These are phyloP conservation scores for Claviceps sp. DNA, from an alignment of 2,329 filamentous ascomycete species.

Conservation along the genomic window DNA sequence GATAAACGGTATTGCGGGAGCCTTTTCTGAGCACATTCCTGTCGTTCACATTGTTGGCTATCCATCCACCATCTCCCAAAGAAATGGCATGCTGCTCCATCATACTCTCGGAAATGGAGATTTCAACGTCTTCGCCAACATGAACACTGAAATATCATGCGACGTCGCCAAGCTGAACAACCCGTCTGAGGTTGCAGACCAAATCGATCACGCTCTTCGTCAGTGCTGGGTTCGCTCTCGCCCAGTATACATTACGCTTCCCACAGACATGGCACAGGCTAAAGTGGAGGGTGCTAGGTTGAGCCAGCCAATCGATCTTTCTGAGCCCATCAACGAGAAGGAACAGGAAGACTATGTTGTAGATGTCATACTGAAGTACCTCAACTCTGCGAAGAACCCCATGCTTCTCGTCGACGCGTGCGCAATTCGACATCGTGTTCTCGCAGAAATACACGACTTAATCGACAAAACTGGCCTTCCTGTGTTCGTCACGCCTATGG, in stretches of 20 bases:
- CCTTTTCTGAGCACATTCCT: conserved; percentile 59
- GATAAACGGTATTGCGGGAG: conserved; percentile 60
- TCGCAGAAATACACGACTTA: conserved; percentile 59
- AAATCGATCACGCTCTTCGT: conserved; percentile 66
- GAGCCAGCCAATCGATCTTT: conserved; percentile 55
- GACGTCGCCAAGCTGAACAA: conserved; percentile 58
- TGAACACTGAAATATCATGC: conserved; percentile 60
- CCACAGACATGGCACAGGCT: conserved; percentile 65
- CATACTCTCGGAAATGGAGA: conserved; percentile 67
- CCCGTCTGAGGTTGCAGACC: conserved; percentile 52
- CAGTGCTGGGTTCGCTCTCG: conserved; percentile 62
- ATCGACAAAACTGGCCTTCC: conserved; percentile 63
- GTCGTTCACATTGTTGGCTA: conserved; percentile 55
- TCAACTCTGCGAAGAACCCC: conserved; percentile 60
- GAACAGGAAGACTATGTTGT: conserved; percentile 75
- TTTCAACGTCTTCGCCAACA: conserved; percentile 70
- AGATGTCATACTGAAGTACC: conserved; percentile 58
- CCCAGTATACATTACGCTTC: conserved; percentile 74
- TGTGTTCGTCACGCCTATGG: conserved; percentile 82
- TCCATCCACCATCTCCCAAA: conserved; percentile 34
- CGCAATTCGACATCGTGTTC: conserved; percentile 60
- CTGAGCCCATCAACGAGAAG: conserved; percentile 48
- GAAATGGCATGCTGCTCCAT: conserved; percentile 38
- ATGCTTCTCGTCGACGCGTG: conserved; percentile 75
- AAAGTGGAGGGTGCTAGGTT: conserved; percentile 64